Conservation (phyloP, 331 rosid genomes). For the Malus hybrid region DNA sequence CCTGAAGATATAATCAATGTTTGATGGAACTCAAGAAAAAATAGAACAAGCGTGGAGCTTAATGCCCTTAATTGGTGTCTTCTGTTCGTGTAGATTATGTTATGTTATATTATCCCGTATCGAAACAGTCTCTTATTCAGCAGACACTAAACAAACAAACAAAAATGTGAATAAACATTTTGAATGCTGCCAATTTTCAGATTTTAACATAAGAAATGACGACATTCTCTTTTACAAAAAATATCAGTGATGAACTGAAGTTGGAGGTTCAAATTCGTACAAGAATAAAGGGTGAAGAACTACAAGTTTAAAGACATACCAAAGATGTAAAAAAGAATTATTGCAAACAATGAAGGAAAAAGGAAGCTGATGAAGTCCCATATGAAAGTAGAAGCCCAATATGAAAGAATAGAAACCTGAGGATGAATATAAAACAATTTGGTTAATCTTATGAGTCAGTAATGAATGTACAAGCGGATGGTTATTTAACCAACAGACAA, state of each 20-base stretch:
- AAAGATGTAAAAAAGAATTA: constrained; percentile 68
- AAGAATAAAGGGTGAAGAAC: not conserved
- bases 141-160: not conserved
- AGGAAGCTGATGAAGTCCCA: constrained; percentile 97
- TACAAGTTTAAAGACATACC: constrained; percentile 44
- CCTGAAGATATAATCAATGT: not conserved
- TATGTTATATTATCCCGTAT: not conserved
- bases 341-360: constrained; percentile 73
- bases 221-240: not conserved
- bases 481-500: not conserved
- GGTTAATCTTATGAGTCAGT: constrained; percentile 6
- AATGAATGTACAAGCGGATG: not conserved
- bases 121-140: not conserved
- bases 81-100: not conserved
- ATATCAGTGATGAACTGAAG: not conserved
- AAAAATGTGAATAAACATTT: not conserved
- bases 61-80: not conserved
- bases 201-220: not conserved
- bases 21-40: not conserved
- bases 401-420: constrained; percentile 82
- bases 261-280: not conserved
- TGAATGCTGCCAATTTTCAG: not conserved
- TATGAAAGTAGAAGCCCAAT: constrained; percentile 78
- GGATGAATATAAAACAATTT: constrained; percentile 15
- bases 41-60: not conserved